Conservation (phyloP, 208 protist species). For the Angomonas ambiguus region DNA sequence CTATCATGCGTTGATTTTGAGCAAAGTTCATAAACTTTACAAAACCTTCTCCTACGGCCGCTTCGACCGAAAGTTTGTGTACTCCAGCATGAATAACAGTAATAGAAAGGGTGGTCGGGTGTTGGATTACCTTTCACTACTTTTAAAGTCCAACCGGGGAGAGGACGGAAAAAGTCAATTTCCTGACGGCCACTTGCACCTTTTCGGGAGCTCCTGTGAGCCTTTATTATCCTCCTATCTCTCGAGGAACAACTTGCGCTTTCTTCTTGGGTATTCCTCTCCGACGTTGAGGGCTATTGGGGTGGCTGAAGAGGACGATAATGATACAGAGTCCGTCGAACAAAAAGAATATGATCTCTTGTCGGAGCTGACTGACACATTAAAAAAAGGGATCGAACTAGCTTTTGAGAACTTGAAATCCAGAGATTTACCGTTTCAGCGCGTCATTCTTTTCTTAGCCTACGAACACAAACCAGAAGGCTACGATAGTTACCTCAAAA, state of each 20-base stretch:
- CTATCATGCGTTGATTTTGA: not conserved
- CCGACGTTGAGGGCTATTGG: not conserved
- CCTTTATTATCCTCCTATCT: not conserved
- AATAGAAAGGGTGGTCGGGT: not conserved
- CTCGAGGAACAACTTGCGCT: not conserved
- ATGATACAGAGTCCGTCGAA: too few relatives aligned
- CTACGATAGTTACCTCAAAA: not conserved
- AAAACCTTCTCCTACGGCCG: conserved; percentile 3
- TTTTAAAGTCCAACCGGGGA: not conserved
- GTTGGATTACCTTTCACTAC: not conserved
- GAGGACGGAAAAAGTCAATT: not conserved
- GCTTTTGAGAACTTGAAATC: not conserved
- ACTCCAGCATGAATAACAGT: not conserved
- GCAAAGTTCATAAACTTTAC: not conserved
- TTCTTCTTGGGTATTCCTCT: not conserved
- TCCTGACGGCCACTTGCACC: not conserved
- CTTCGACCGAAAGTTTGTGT: not conserved
- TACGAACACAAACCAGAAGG: not conserved
- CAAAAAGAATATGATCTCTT: not conserved
- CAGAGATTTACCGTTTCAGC: not conserved
- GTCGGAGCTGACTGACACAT: not conserved
- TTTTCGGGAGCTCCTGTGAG: not conserved
- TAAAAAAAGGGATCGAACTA: not conserved
- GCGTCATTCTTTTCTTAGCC: not conserved
- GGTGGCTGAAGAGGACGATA: not conserved